These are phyloP conservation scores for Barnettozyma hawaiiensis DNA, from an alignment of 1,139 yeast species.

Conservation along the genomic window DNA sequence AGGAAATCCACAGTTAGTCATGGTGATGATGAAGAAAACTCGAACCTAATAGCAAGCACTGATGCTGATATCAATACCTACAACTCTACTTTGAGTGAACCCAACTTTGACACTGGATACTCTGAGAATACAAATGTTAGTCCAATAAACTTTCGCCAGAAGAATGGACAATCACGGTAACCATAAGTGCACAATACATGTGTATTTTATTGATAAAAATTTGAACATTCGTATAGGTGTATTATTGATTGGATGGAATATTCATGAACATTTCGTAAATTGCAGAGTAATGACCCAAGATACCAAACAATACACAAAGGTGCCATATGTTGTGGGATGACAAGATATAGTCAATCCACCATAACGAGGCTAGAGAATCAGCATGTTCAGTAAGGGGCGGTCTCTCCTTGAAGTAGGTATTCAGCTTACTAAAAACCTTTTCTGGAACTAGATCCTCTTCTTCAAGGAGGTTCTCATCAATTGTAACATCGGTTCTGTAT, in stretches of 20 bases:
- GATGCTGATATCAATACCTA: not conserved
- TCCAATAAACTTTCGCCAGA: constrained; percentile 12
- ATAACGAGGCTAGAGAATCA: constrained; percentile 54
- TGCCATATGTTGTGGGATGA: constrained; percentile 95
- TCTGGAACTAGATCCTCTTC: constrained; percentile 28
- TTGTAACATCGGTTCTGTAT: constrained; percentile 57
- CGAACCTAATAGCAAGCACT: not conserved
- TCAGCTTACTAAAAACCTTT: constrained; percentile 27
- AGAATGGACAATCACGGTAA: not conserved
- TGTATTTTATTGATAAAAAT: not conserved
- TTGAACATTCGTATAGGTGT: not conserved
- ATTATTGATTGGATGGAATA: constrained; percentile 18
- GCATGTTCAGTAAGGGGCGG: constrained; percentile 43
- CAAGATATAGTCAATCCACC: constrained; percentile 78
- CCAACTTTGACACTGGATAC: constrained; percentile 15
- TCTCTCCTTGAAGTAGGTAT: constrained; percentile 48
- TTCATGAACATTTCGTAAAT: constrained; percentile 57
- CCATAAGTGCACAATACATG: not conserved
- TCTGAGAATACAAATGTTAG: constrained; percentile 12
- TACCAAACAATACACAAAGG: constrained; percentile 79
- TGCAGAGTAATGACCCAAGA: constrained; percentile 79
- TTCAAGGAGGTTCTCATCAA: constrained; percentile 31
- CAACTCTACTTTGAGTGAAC: not conserved
- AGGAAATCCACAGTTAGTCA: constrained; percentile 3
- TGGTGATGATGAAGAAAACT: not conserved